These are phyloP conservation scores for Gloeostereum incarnatum DNA, from an alignment of 768 basidiomycete species.

Conservation along the genomic window DNA sequence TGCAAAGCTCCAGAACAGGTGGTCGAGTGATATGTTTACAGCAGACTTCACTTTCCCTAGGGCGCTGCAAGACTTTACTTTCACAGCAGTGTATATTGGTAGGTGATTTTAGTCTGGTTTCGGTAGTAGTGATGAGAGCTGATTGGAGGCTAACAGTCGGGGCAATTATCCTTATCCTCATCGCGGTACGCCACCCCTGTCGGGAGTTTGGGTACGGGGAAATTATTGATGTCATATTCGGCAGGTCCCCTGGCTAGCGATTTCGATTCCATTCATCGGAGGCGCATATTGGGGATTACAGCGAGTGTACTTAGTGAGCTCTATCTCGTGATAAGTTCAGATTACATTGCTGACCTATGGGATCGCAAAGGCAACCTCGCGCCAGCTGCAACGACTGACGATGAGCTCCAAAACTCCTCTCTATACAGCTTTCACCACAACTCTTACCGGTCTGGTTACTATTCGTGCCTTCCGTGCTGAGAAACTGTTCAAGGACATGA, in stretches of 20 bases:
- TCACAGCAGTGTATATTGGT: conserved; percentile 6
- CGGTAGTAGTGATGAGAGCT: not conserved
- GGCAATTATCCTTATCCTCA: conserved; percentile 4
- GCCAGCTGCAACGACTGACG: conserved; percentile 3
- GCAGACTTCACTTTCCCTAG: conserved; percentile 5
- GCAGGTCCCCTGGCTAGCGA: conserved; percentile 7
- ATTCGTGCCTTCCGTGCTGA: conserved; percentile 3
- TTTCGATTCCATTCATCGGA: conserved; percentile 5
- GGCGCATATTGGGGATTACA: conserved; percentile 3
- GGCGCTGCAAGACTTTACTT: conserved; percentile 5
- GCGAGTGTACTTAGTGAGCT: conserved; percentile 3
- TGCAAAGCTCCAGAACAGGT: conserved; percentile 3
- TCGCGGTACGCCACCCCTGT: conserved; percentile 2
- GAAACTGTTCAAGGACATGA: not conserved
- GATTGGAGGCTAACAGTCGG: conserved; percentile 1
- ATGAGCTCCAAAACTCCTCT: conserved; percentile 4
- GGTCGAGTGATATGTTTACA: conserved; percentile 5
- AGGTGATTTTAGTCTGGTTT: not conserved
- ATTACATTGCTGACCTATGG: not conserved
- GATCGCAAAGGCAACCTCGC: conserved; percentile 3
- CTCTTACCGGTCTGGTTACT: conserved; percentile 1
- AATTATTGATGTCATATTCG: not conserved
- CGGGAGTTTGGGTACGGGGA: too few relatives aligned
- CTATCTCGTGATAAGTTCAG: not conserved
- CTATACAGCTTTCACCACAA: conserved; percentile 3